These are phyloP conservation scores for Diutina catenulata DNA, from an alignment of 1,139 yeast species.

Conservation along the genomic window DNA sequence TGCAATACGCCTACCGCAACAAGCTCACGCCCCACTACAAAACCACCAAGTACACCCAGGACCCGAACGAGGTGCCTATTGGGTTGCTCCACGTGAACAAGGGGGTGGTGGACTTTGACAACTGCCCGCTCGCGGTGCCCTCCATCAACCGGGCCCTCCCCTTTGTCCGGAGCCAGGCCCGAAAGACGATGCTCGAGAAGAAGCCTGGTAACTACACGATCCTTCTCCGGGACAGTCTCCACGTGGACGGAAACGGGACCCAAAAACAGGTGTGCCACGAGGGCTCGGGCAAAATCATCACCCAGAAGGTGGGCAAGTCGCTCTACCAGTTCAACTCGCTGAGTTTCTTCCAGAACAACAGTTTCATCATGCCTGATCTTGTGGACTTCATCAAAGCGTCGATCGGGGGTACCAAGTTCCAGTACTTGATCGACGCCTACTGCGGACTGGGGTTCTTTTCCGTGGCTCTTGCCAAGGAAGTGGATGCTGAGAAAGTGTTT, in stretches of 20 bases:
- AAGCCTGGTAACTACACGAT: conserved; percentile 11
- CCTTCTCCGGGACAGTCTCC: conserved; percentile 23
- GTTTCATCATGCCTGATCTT: conserved; percentile 23
- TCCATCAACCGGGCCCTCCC: conserved; percentile 15
- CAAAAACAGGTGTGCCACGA: conserved; percentile 16
- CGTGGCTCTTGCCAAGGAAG: conserved; percentile 20
- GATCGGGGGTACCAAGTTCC: conserved; percentile 5
- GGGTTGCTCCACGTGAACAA: conserved; percentile 23
- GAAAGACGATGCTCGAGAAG: conserved; percentile 6
- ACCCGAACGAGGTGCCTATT: conserved; percentile 10
- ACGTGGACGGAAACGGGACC: conserved; percentile 22
- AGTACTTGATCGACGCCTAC: conserved; percentile 30
- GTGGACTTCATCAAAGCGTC: conserved; percentile 22
- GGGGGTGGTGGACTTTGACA: conserved; percentile 18
- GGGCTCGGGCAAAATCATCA: conserved; percentile 15
- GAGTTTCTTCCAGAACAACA: conserved; percentile 27
- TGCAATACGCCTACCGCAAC: conserved; percentile 25
- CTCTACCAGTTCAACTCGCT: conserved; percentile 23
- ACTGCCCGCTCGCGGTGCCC: conserved; percentile 22
- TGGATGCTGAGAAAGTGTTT: conserved; percentile 22
- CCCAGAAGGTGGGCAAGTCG: conserved; percentile 20
- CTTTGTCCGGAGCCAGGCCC: conserved; percentile 9
- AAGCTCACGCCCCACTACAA: conserved; percentile 27
- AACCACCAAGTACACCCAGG: conserved; percentile 9
- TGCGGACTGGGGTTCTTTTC: conserved; percentile 40